phyloP scores from a whole-genome alignment of 345 rosid genomes.

The Gossypium mustelinum region DNA sequence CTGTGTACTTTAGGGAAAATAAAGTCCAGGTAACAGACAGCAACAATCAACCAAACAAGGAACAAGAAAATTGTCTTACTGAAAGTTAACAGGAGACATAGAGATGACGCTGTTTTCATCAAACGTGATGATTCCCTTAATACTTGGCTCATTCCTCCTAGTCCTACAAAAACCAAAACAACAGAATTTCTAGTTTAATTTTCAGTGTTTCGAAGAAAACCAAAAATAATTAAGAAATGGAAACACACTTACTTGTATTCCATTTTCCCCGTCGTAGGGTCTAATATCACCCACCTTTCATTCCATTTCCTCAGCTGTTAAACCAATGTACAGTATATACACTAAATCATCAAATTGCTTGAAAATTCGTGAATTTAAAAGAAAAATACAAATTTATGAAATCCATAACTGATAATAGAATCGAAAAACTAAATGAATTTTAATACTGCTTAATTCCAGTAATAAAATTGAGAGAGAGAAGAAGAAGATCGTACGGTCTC shows the following conservation, averaged over 20 bases:
- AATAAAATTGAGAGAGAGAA: not conserved
- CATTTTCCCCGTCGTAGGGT: slow-evolving; percentile 96
- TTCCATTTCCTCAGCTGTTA: slow-evolving; percentile 95
- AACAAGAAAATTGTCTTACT: slow-evolving; percentile 46
- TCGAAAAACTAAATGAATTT: not conserved
- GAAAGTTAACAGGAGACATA: slow-evolving; percentile 87
- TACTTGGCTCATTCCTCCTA: slow-evolving; percentile 76
- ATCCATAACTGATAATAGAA: not conserved
- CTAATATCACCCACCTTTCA: slow-evolving; percentile 92
- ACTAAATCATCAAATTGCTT: slow-evolving; percentile 4
- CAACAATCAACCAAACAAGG: slow-evolving; percentile 9
- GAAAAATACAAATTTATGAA: not conserved
- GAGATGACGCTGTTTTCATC: slow-evolving; percentile 89
- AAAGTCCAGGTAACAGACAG: too few species aligned
- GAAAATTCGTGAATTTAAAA: not conserved
- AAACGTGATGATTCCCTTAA: slow-evolving; percentile 75
- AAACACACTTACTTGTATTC: slow-evolving; percentile 31
- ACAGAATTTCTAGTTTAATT: not conserved
- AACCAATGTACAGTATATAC: slow-evolving; percentile 5
- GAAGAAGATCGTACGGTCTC: slow-evolving; percentile 60
- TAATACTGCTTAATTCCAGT: too few species aligned
- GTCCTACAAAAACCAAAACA: slow-evolving; percentile 48
- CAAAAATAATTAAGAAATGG: not conserved
- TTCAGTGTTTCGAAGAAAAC: not conserved
- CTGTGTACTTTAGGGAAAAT: too few species aligned